Conservation (phyloP, 1,139 yeast species). For the Pichia sp. region DNA sequence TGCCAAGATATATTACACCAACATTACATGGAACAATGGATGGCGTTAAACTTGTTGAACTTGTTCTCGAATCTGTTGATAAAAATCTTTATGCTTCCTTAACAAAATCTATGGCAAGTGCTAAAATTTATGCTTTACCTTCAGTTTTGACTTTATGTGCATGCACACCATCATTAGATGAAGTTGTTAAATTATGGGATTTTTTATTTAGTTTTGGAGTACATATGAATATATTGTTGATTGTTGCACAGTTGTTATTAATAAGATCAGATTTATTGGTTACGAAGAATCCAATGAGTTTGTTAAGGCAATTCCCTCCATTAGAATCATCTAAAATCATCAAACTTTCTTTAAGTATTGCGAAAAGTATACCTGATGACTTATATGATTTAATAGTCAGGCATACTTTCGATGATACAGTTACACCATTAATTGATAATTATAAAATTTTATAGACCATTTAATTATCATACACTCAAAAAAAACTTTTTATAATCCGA, state of each 20-base stretch:
- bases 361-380: slow-evolving; percentile 65
- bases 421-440: slow-evolving; percentile 31
- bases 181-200: slow-evolving; percentile 82
- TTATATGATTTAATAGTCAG: slow-evolving; percentile 64
- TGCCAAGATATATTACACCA: slow-evolving; percentile 76
- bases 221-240: slow-evolving; percentile 77
- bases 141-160: slow-evolving; percentile 83
- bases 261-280: slow-evolving; percentile 56
- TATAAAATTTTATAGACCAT: slow-evolving; percentile 11
- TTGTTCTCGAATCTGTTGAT: slow-evolving; percentile 66
- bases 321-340: slow-evolving; percentile 72
- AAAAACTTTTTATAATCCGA: slow-evolving; percentile 33
- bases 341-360: slow-evolving; percentile 67
- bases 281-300: slow-evolving; percentile 64
- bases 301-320: slow-evolving; percentile 66
- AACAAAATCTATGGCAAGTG: slow-evolving; percentile 60
- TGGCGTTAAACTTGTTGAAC: slow-evolving; percentile 64
- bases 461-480: background rate
- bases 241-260: slow-evolving; percentile 76
- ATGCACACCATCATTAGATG: slow-evolving; percentile 78
- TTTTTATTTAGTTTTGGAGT: slow-evolving; percentile 86
- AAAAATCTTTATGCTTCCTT: slow-evolving; percentile 59
- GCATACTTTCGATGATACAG: slow-evolving; percentile 60
- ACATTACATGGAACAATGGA: slow-evolving; percentile 79
- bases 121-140: slow-evolving; percentile 87